Conservation (phyloP, 306 rosid species). For the Prunus davidiana region DNA sequence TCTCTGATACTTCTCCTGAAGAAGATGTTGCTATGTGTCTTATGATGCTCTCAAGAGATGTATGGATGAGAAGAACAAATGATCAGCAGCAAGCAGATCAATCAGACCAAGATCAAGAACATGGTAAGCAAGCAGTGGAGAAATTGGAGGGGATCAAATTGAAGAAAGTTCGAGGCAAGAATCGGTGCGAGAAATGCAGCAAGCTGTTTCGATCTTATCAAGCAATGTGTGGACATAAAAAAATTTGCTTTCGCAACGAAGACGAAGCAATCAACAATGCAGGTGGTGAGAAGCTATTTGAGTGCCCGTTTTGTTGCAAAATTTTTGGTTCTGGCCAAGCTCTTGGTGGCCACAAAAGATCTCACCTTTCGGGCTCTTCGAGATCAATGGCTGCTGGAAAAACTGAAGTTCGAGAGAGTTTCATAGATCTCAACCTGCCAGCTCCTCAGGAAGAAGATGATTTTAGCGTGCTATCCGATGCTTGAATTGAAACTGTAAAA, state of each 20-base stretch:
- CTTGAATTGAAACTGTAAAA: constrained; percentile 14
- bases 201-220: constrained; percentile 60
- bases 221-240: constrained; percentile 62
- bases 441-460: constrained; percentile 65
- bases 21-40: constrained; percentile 78
- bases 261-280: constrained; percentile 18
- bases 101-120: constrained; percentile 8
- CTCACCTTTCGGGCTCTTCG: constrained; percentile 48
- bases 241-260: constrained; percentile 37
- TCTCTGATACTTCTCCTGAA: constrained; percentile 61
- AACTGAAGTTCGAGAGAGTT: constrained; percentile 20
- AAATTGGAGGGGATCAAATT: constrained; percentile 31
- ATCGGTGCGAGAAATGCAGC: constrained; percentile 50
- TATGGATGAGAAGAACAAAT: constrained; percentile 34
- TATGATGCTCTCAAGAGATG: constrained; percentile 77
- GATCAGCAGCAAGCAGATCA: constrained; percentile 13
- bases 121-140: constrained; percentile 3
- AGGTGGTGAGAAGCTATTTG: constrained; percentile 33
- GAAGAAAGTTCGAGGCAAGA: constrained; percentile 38
- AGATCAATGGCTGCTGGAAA: not conserved
- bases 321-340: constrained; percentile 88
- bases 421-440: constrained; percentile 85
- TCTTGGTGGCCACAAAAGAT: constrained; percentile 90
- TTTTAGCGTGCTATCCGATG: constrained; percentile 57
- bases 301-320: constrained; percentile 70